These are phyloP conservation scores for Logfia minima DNA, from an alignment of 129 eudicot genomes.

Conservation along the genomic window DNA sequence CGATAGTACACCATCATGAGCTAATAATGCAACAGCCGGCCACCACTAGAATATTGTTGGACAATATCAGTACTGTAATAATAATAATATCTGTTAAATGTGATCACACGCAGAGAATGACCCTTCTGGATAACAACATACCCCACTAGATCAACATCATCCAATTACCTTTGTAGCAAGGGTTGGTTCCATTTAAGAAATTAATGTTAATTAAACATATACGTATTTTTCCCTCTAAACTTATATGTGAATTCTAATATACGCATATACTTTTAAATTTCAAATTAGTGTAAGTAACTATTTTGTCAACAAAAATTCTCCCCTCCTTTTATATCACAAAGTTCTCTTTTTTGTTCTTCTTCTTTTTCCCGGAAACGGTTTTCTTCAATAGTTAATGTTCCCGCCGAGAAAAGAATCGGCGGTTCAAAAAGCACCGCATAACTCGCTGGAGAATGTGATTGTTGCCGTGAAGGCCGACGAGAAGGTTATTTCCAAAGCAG, in stretches of 20 bases:
- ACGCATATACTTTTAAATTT: no score
- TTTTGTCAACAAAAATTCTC: neutral
- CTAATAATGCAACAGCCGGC: conserved; percentile 25
- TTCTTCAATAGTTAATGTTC: conserved; percentile 40
- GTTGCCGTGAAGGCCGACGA: conserved; percentile 85
- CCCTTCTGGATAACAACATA: conserved; percentile 28
- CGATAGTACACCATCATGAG: neutral
- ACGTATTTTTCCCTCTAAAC: neutral
- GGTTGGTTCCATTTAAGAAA: conserved; percentile 12
- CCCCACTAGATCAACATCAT: conserved; percentile 32
- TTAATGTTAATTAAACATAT: neutral
- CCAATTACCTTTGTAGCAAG: conserved; percentile 15
- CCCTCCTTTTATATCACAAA: neutral
- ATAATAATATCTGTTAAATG: conserved; percentile 30
- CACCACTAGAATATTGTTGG: conserved; percentile 23
- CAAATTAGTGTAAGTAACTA: no score
- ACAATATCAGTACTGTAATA: conserved; percentile 11
- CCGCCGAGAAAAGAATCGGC: conserved; percentile 48
- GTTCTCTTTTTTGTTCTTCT: neutral
- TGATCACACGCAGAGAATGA: conserved; percentile 38
- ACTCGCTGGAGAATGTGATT: conserved; percentile 48
- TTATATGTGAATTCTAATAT: no score
- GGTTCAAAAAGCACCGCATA: conserved; percentile 14
- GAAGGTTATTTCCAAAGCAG: conserved; percentile 58
- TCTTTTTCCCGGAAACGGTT: conserved; percentile 7